Base-by-base conservation (phyloP, 2,329 filamentous ascomycete genomes). In the Nigrospora oryzae region DNA sequence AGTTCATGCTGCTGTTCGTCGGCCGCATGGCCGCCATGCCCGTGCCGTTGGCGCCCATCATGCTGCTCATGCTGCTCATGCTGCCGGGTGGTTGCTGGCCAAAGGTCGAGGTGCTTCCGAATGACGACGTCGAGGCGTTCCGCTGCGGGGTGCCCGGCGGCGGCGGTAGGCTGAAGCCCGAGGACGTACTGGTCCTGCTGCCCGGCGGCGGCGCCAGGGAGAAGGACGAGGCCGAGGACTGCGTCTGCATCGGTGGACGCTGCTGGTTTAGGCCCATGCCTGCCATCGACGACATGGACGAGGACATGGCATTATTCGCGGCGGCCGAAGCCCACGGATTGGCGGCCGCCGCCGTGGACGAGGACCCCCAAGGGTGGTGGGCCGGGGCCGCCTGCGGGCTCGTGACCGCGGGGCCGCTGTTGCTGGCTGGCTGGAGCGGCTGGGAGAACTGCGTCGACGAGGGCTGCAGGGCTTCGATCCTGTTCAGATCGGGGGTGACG, bases 381-480 rank as follows among this genome's bases (percentile, higher is more conserved):
- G 23, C 23, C 45, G 78, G 65, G 14, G 70, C 68, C 1, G 69
- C 63, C 51, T 38, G 57, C 50, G 41, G 63, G 47, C 37, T 49
- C 8, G 57, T 39, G 32, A 51, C 39, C 39, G 49, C 23, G 42
- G 57, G 46, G 49, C 46, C 45, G 36, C 38, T 48, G 3, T 28
- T 28, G 23, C 23, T 28, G 23, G 23, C 23, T 28, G 75, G 74
- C 44, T 75, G 75, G 30, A 81, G 60, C 0, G 80, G 79, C 48
- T 82, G 71, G 2, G 79, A 82, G 56, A 73, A 83, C 58, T 84
- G 80, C 2, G 80, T 83, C 13, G 73, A 67, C 4, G 75, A 73
- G 0, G 80, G 80, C 2, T 73, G 71, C 49, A 84, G 67, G 15
- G 75, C 56, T 40, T 74, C 69, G 51, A 83, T 79, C 14, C 68